Base-by-base conservation (phyloP, 2,329 filamentous ascomycete species). In the Colletotrichum destructivum region DNA sequence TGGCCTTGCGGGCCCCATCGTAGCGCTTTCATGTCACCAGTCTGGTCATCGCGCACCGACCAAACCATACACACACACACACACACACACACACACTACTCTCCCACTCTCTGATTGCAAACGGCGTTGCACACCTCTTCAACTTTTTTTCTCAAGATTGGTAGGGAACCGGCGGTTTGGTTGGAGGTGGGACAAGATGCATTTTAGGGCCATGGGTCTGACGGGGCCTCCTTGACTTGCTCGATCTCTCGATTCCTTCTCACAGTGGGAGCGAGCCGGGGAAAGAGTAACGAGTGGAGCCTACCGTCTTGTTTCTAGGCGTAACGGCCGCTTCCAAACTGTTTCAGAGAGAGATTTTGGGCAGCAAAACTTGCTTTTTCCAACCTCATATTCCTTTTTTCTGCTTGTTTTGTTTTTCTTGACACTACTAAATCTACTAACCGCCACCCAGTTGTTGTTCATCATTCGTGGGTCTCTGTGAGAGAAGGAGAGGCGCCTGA, bases 61-160 rank as follows among this genome's bases (percentile, higher is more conserved):
- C 47, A 44, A 40, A 60, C 46, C 23, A 54, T 47, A 56, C 49
- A 54, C 64, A 64, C 40, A 65, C 35, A 31, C 61, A 56, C 49
- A 54, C 64, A 64, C 40, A 65, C 35, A 31, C 61, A 54, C 51
- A 57, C 66, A 69, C 51, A 62, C 62, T 69, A 35, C 66, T 63
- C 52, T 44, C 31, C 49, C 26, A 26, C 23, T 11, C 26, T 63
- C 56, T 60, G 65, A 72, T 64, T 44, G 65, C 69, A 64, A 72
- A 64, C 26, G 69, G 65, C 66, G 66, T 72, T 69, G 65, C 69
- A 72, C 18, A 64, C 59, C 59, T 60, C 52, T 72, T 64, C 47
- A 38, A 63, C 65, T 72, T 44, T 69, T 69, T 40, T 72, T 72
- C 69, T 69, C 54, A 69, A 72, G 69, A 72, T 69, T 72, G 69